Evolutionary conservation across 108 stramenopile genomes (phyloP).

Genomic region (Discostella pseudostelligera): DNA sequence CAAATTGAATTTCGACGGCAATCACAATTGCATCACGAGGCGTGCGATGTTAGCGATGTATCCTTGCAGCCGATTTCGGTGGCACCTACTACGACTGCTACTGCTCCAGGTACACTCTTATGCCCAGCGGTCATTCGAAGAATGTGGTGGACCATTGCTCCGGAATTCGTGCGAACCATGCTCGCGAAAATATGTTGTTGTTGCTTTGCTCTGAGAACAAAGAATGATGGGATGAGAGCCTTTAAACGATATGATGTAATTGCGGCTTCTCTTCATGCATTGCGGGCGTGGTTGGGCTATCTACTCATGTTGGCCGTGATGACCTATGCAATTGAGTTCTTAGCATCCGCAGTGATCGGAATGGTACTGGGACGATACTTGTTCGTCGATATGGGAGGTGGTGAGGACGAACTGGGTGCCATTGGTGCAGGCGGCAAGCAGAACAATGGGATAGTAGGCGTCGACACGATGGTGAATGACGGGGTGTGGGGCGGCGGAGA

Average conservation of each 20-base stretch:
- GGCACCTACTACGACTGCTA: neutral
- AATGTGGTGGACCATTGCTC: conserved; percentile 6
- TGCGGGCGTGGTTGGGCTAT: conserved; percentile 30
- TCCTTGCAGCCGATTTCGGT: neutral
- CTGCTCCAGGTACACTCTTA: neutral
- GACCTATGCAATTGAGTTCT: conserved; percentile 38
- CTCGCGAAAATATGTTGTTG: neutral
- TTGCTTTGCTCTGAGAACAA: neutral
- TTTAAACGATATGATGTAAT: conserved; percentile 13
- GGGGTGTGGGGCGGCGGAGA: conserved; percentile 37
- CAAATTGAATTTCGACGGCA: conserved; percentile 1
- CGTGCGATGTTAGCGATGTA: conserved; percentile 2
- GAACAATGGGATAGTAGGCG: conserved; percentile 3
- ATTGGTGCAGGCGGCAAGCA: neutral
- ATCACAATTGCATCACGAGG: conserved; percentile 1
- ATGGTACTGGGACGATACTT: conserved; percentile 35
- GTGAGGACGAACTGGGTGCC: conserved; percentile 1
- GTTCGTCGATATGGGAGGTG: conserved; percentile 26
- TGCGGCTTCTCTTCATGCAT: conserved; percentile 30
- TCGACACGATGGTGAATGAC: conserved; percentile 3
- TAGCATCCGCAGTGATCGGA: conserved; percentile 26
- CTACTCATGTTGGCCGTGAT: conserved; percentile 42
- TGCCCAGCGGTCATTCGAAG: conserved; percentile 14
- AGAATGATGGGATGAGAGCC: conserved; percentile 4
- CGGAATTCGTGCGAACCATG: conserved; percentile 7